Evolutionary conservation across 352 stramenopile species (phyloP).

Genomic region (Phytophthora sp.): DNA sequence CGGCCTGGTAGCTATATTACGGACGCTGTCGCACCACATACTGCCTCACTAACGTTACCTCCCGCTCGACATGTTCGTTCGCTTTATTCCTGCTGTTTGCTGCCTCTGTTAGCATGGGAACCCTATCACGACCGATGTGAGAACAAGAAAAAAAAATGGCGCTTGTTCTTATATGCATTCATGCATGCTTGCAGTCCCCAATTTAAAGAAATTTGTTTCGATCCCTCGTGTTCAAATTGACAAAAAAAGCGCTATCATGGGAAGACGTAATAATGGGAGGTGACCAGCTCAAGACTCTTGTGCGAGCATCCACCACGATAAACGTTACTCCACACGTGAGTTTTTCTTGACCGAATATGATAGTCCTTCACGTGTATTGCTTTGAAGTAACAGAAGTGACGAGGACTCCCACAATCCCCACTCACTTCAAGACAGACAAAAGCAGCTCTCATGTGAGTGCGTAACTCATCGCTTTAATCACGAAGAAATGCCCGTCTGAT

Average conservation of each 20-base stretch:
- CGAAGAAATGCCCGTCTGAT: constrained; percentile 71
- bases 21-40: constrained; percentile 9
- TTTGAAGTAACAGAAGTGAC: constrained; percentile 13
- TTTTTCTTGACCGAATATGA: neutral
- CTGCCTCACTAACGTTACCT: neutral
- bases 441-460: constrained; percentile 7
- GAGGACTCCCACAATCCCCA: constrained; percentile 1
- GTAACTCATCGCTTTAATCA: constrained; percentile 37
- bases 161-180: constrained; percentile 19
- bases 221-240: constrained; percentile 27
- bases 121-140: too few relatives aligned
- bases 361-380: constrained; percentile 8
- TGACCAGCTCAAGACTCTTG: neutral
- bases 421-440: constrained; percentile 19
- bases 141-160: constrained; percentile 1
- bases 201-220: constrained; percentile 13
- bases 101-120: constrained; percentile 8
- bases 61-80: constrained; percentile 25
- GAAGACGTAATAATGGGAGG: constrained; percentile 9
- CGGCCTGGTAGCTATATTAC: neutral
- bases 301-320: constrained; percentile 9
- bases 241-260: constrained; percentile 13
- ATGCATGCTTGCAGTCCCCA: constrained; percentile 18
- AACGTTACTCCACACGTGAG: constrained; percentile 16
- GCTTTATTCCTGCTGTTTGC: constrained; percentile 20